Conservation (phyloP, 2,329 filamentous ascomycete species). For the Diaporthe batatas region DNA sequence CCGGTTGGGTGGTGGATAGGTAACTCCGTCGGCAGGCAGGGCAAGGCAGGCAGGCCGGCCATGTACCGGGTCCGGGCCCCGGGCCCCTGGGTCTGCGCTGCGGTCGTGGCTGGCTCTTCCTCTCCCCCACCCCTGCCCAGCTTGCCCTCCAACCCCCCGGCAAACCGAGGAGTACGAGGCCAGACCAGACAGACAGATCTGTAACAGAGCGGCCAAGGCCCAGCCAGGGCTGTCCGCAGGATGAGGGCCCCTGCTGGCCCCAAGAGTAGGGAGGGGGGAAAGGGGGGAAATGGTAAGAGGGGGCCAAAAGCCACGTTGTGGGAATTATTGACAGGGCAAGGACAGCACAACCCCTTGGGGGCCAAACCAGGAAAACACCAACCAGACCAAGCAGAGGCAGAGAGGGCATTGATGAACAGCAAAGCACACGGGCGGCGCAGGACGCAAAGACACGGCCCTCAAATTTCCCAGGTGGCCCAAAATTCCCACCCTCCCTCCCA, state of each 20-base stretch:
- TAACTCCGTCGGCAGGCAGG: no score
- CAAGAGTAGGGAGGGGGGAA: neutral
- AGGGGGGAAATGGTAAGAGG: constrained; percentile 1
- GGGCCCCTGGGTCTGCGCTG: neutral
- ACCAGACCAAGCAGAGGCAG: no score
- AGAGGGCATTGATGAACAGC: no score
- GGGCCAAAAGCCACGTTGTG: constrained; percentile 35
- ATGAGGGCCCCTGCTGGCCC: neutral
- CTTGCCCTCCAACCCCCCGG: neutral
- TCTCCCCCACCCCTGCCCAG: neutral
- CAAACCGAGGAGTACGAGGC: neutral
- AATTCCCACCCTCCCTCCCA: neutral
- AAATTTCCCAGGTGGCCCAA: neutral
- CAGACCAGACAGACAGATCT: constrained; percentile 6
- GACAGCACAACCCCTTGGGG: constrained; percentile 8
- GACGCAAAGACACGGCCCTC: neutral
- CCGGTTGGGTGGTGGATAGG: no score
- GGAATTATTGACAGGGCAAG: constrained; percentile 3
- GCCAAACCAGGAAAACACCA: neutral
- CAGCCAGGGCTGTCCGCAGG: neutral
- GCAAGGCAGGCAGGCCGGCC: no score
- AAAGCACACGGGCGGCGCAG: neutral
- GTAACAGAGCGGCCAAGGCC: neutral
- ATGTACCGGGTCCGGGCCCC: neutral
- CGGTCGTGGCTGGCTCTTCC: neutral